These are phyloP conservation scores for Tolypocladium sp. DNA, from an alignment of 2,329 filamentous ascomycete genomes.

Conservation along the genomic window DNA sequence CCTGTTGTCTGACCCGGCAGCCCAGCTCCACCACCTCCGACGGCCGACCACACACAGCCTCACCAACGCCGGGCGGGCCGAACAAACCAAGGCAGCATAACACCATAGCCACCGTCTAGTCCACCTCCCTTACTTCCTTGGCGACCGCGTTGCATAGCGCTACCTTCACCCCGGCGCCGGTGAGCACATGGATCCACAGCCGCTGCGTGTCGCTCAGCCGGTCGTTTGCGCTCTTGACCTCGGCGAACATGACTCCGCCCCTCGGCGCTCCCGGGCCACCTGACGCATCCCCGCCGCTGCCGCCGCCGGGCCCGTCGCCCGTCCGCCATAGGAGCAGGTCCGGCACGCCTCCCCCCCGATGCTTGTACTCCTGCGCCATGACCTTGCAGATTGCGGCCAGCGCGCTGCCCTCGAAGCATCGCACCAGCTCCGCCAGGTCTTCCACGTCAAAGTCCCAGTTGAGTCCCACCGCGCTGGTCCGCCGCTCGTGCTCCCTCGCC, in stretches of 20 bases:
- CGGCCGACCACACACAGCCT: not conserved
- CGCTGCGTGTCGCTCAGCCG: constrained; percentile 90
- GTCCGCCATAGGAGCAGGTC: constrained; percentile 83
- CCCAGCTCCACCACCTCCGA: not conserved
- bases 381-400: constrained; percentile 84
- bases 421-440: constrained; percentile 70
- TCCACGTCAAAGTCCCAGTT: constrained; percentile 79
- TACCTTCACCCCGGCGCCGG: constrained; percentile 73
- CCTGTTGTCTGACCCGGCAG: not conserved
- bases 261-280: constrained; percentile 23
- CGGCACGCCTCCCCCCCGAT: constrained; percentile 78
- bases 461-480: constrained; percentile 82
- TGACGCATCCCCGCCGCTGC: not conserved
- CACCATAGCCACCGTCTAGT: constrained; percentile 13
- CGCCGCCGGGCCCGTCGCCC: not conserved
- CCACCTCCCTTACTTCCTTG: constrained; percentile 37
- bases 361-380: constrained; percentile 88
- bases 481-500: constrained; percentile 54
- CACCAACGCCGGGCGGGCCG: not conserved
- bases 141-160: constrained; percentile 65
- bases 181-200: constrained; percentile 92
- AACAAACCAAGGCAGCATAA: not conserved
- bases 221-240: constrained; percentile 83
- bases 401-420: constrained; percentile 71
- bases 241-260: constrained; percentile 64